Conservation (phyloP, 495 filamentous ascomycete genomes). For the Podospora pseudocomata region DNA sequence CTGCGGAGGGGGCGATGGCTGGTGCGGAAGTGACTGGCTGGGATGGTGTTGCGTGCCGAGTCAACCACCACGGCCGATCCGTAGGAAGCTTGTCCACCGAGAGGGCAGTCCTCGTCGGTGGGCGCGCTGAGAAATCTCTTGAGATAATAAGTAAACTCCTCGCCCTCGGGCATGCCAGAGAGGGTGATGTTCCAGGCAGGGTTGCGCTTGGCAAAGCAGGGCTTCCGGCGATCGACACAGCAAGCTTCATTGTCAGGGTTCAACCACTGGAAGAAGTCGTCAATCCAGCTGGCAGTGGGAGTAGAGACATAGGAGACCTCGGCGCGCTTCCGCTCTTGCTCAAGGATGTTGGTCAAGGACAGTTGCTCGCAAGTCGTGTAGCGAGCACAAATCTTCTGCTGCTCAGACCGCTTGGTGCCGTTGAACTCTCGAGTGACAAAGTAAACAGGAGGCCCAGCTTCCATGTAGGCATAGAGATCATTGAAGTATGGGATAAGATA, state of each 20-base stretch:
- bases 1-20: conserved; percentile 78
- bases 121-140: conserved; percentile 77
- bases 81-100: conserved; percentile 85
- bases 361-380: conserved; percentile 81
- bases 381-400: conserved; percentile 84
- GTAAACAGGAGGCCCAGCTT: conserved; percentile 88
- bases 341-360: conserved; percentile 81
- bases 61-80: conserved; percentile 81
- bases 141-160: conserved; percentile 83
- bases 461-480: conserved; percentile 89
- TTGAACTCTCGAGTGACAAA: conserved; percentile 86
- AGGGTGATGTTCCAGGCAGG: conserved; percentile 86
- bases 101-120: conserved; percentile 75
- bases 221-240: conserved; percentile 60
- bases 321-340: conserved; percentile 86
- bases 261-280: conserved; percentile 94
- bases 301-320: conserved; percentile 89
- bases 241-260: conserved; percentile 80
- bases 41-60: conserved; percentile 56
- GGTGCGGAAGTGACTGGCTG: conserved; percentile 87
- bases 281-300: conserved; percentile 92
- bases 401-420: conserved; percentile 64
- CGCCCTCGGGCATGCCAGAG: conserved; percentile 83
- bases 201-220: conserved; percentile 72
- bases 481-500: conserved; percentile 94